Base-by-base conservation (phyloP, 805 yeast genomes). In the Saccharomyces jurei region DNA sequence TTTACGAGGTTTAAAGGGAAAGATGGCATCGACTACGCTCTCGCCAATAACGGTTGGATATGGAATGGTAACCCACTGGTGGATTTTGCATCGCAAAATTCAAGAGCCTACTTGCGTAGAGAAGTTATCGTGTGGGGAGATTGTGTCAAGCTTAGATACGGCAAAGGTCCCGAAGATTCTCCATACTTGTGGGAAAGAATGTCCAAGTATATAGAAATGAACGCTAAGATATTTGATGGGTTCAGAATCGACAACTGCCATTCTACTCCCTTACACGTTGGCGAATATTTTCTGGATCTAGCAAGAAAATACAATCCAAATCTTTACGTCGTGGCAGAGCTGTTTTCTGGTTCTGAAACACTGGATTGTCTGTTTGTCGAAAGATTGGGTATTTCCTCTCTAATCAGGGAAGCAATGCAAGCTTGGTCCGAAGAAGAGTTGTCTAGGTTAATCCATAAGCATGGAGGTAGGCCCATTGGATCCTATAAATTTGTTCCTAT, bases 51-150 rank as follows among this genome's bases (percentile, higher is more conserved):
- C 65, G 99, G 99, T 49, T 92, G 98, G 97, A 89, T 94, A 54
- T 92, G 99, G 99, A 91, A 89, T 52, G 97, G 96, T 10, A 84
- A 92, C 61, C 97, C 98, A 1, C 71, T 91, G 54, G 86, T 89
- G 2, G 98, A 92, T 71, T 92, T 92, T 78, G 99, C 98, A 0
- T 86, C 96, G 0, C 70, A 77, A 29, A 62, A 83, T 53, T 82
- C 96, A 4, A 86, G 81, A 64, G 91, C 95, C 3, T 92, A 94
- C 66, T 71, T 92, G 50, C 78, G 96, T 52, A 81, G 99, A 66
- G 97, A 92, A 69, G 96, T 92, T 11, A 90, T 92, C 60, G 88
- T 92, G 27, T 92, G 99, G 99, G 94, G 96, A 2, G 99, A 92
- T 67, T 92, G 99, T 75, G 91, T 92, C 54, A 92, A 92, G 68